Evolutionary conservation across 1,284 basidiomycete genomes (phyloP), one percentile per base, ranked within the genome.

Genomic region (Coniophora puteana): DNA sequence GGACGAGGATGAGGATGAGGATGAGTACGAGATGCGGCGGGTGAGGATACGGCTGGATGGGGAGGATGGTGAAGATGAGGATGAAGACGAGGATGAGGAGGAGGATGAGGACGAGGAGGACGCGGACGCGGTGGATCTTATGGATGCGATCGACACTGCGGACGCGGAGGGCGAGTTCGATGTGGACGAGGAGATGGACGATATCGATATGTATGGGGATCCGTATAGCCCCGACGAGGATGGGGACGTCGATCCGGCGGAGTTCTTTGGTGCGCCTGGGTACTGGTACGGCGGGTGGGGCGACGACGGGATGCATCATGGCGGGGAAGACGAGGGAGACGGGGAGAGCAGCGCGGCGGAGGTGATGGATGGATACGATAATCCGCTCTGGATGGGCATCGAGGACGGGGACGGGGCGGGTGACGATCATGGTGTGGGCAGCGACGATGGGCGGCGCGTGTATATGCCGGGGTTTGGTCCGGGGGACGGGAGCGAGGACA

Each of bases 1-100:
- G 50, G 45, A 67, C 51, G 43, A 64, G 21, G 50, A 69, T 51
- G 54, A n/a, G n/a, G n/a, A 66, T 45, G 53, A 68, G 39, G 51
- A 70, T 48, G 46, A 67, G 46, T 40, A 65, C 53, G 41, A 55
- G 33, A 54, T n/a, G n/a, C n/a, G n/a, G n/a, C n/a, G n/a, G n/a
- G n/a, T n/a, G n/a, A n/a, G n/a, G n/a, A n/a, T n/a, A n/a, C n/a
- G 59, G 54, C 46, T 59, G 5, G 70, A 61, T 1, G 68, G 59
- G 8, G 68, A 62, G 51, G 61, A 65, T 41, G 54, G 45, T 10
- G 59, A 49, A 17, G 62, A 60, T 21, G 57, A 59, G 21, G 51
- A 53, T 8, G 51, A 59, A 26, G 46, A 53, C 33, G 57, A 43
- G 3, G 58, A 63, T 51, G 54, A 71, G 1, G 63, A 62, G n/a